Evolutionary conservation across 2,329 filamentous ascomycete genomes (phyloP).

Genomic region (Ascochyta koolunga): DNA sequence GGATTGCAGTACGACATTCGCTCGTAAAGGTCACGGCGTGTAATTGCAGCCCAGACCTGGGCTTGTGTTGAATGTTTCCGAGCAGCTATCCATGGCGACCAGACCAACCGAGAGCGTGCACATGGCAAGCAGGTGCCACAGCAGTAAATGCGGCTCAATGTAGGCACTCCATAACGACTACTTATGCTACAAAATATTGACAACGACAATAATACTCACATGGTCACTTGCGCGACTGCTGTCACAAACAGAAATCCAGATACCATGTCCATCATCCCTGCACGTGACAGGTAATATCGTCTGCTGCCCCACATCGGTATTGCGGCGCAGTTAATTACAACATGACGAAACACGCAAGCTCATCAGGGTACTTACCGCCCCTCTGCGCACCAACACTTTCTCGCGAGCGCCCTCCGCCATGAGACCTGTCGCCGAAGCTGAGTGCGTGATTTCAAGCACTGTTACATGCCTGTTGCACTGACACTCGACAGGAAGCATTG

Average conservation of each 20-base stretch:
- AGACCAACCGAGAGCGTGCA: neutral
- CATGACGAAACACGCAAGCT: conserved; percentile 24
- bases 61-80: neutral
- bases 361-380: conserved; percentile 43
- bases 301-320: conserved; percentile 25
- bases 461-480: conserved; percentile 12
- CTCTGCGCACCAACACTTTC: conserved; percentile 15
- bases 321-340: conserved; percentile 5
- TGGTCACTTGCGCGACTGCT: neutral
- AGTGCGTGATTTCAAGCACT: conserved; percentile 27
- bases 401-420: conserved; percentile 26
- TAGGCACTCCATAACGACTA: neutral
- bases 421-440: conserved; percentile 42
- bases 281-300: conserved; percentile 21
- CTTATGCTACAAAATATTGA: neutral
- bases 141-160: neutral
- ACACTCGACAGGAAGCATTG: conserved; percentile 41
- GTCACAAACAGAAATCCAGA: neutral
- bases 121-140: conserved; percentile 1
- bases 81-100: neutral
- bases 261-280: neutral
- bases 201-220: neutral
- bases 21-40: neutral
- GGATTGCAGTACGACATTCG: too few species aligned
- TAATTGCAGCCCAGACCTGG: neutral